phyloP scores from a whole-genome alignment of 1,284 basidiomycete species.

The Rhizopogon hawkerae region DNA sequence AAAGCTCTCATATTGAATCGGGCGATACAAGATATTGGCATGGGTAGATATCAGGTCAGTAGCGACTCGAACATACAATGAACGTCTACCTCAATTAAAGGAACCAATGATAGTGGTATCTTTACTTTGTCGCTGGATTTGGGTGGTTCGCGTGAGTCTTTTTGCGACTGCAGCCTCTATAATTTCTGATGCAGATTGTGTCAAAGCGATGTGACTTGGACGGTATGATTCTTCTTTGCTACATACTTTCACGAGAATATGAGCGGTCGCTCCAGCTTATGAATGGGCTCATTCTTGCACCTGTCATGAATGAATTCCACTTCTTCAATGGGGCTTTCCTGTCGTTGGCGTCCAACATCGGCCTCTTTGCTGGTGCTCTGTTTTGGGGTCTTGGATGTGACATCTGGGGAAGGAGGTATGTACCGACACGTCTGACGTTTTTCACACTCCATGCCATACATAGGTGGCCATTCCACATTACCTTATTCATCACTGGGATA shows the following conservation, averaged over 20 bases:
- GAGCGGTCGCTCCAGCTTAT: constrained; percentile 30
- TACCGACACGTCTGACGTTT: not conserved
- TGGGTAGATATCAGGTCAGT: constrained; percentile 61
- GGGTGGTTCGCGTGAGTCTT: constrained; percentile 62
- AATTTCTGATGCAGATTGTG: not conserved
- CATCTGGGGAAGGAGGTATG: constrained; percentile 55
- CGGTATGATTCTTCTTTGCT: constrained; percentile 24
- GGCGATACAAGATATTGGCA: constrained; percentile 55
- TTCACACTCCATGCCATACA: not conserved
- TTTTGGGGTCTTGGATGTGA: constrained; percentile 59
- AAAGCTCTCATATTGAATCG: constrained; percentile 50
- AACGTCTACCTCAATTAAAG: constrained; percentile 11
- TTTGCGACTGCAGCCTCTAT: not conserved
- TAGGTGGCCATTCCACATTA: constrained; percentile 56
- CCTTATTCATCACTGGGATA: constrained; percentile 48
- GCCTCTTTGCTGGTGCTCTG: constrained; percentile 55
- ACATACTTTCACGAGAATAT: constrained; percentile 1
- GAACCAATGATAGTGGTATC: constrained; percentile 34
- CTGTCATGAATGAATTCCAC: constrained; percentile 49
- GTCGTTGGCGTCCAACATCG: constrained; percentile 51
- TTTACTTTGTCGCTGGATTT: constrained; percentile 56
- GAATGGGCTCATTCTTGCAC: constrained; percentile 47
- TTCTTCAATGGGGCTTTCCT: constrained; percentile 49
- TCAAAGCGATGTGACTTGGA: constrained; percentile 40
- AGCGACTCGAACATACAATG: not conserved